Base-by-base conservation (phyloP, 2,329 filamentous ascomycete genomes). In the Colletotrichum tabaci region DNA sequence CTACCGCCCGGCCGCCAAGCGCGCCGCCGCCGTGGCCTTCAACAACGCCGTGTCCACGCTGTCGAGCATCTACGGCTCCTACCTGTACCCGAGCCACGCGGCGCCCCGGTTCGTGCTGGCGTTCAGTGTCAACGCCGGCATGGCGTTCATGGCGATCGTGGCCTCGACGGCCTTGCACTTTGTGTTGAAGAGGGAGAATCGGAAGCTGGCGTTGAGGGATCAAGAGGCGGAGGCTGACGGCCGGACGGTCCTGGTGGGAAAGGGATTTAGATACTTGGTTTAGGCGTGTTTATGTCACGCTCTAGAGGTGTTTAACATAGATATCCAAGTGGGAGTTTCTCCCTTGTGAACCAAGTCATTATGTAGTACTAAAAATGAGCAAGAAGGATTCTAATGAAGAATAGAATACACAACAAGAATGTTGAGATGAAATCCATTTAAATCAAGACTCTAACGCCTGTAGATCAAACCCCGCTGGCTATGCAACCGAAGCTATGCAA, bases 41-140 rank as follows among this genome's bases (percentile, higher is more conserved):
- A 75, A 75, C 30, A 78, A 77, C 38, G 75, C 76, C 3, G 49
- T 77, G 15, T 67, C 75, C 2, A 76, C 74, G 1, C 49, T 78
- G 3, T 73, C 74, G 7, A 71, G 72, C n/a, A 74, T 78, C 30
- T 77, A 78, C 53, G 74, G 75, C 30, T 76, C 77, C 0, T 78
- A 76, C 67, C 18, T 78, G 30, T 77, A 78, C 42, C 74, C 76
- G 2, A 74, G 72, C 50, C 58, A 76, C 10, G 76, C 73, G 2
- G 74, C 62, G 1, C 77, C 76, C 0, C 66, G 77, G 1, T 78
- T 78, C 35, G 71, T 75, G 7, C 47, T 77, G 44, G 77, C 76
- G 2, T 77, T 78, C 56, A 74, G 72, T 21, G 76, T 77, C 1
- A 77, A 78, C 50, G 76, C 76, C 1, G 74, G 64, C 0, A 77